phyloP scores from a whole-genome alignment of 2,329 filamentous ascomycete genomes.

The Lojkania enalia region DNA sequence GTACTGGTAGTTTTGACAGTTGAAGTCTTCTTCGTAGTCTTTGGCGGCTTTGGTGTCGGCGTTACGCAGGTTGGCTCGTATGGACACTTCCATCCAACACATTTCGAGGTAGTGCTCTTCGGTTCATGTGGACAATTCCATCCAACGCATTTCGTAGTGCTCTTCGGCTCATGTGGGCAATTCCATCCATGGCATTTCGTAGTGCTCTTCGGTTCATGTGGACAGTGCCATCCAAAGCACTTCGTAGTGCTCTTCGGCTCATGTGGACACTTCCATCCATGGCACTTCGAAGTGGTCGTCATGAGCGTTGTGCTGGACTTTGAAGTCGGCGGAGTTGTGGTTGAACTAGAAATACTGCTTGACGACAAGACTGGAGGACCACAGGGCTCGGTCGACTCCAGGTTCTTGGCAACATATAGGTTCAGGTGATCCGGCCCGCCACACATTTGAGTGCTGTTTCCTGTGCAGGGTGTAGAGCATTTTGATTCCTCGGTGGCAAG shows the following conservation, averaged over 20 bases:
- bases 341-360: not conserved
- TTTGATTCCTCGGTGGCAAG: conserved; percentile 10
- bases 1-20: conserved; percentile 1
- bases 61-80: conserved; percentile 4
- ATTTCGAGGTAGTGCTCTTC: too few relatives aligned
- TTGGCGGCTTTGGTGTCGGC: conserved; percentile 2
- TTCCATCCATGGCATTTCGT: conserved; percentile 6
- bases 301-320: conserved; percentile 5
- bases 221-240: conserved; percentile 3
- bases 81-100: too few relatives aligned
- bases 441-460: conserved; percentile 15
- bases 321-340: conserved; percentile 7
- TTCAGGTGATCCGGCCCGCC: conserved; percentile 23
- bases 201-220: conserved; percentile 2
- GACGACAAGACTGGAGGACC: conserved; percentile 14
- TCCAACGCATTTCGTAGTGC: conserved; percentile 9
- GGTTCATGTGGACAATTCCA: conserved; percentile 4
- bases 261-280: not conserved
- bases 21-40: conserved; percentile 3
- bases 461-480: conserved; percentile 19
- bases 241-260: conserved; percentile 7
- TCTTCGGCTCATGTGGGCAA: conserved; percentile 1
- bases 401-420: conserved; percentile 26
- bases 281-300: conserved; percentile 2
- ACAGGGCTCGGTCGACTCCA: conserved; percentile 18